A percentile compares a stretch with the other conserved stretches of the same genome.
Conservation (phyloP, 768 basidiomycete genomes). For the Rhodotorula babjevae region DNA sequence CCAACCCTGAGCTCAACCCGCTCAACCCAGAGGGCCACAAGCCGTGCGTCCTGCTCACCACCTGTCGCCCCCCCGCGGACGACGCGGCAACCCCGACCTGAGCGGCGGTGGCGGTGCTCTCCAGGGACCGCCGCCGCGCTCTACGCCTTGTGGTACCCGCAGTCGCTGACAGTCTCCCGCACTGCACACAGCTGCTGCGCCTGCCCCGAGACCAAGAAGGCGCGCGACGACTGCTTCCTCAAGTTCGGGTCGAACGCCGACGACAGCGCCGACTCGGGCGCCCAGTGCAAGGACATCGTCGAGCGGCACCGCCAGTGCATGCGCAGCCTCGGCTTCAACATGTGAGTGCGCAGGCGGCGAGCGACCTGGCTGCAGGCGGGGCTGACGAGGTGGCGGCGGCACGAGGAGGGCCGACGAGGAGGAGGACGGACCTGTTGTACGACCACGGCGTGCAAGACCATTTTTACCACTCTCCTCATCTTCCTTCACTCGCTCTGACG, state of each 20-base stretch:
- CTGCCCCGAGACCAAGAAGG: constrained; percentile 85
- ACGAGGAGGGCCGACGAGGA: too few relatives aligned
- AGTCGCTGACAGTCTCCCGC: not conserved
- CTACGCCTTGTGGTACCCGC: not conserved
- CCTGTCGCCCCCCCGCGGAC: too few relatives aligned
- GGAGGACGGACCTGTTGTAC: too few relatives aligned
- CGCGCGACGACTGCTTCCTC: constrained; percentile 92
- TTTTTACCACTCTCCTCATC: too few relatives aligned
- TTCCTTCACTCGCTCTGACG: too few relatives aligned
- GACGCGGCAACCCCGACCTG: too few relatives aligned
- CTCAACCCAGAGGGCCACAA: constrained; percentile 92
- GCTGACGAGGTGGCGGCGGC: too few relatives aligned
- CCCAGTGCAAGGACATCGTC: constrained; percentile 75
- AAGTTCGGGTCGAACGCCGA: constrained; percentile 51
- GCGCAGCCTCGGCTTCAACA: constrained; percentile 80
- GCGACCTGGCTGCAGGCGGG: too few relatives aligned
- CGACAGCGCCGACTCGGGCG: constrained; percentile 61
- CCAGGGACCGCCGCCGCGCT: not conserved
- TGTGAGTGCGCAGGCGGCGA: too few relatives aligned
- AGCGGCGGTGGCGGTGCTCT: too few relatives aligned
- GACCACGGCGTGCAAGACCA: too few relatives aligned
- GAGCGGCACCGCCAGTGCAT: constrained; percentile 83
- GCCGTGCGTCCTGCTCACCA: constrained; percentile 59
- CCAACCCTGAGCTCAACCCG: constrained; percentile 57
- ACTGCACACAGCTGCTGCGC: constrained; percentile 74